A percentile compares a stretch with the other conserved stretches of the same genome.
phyloP scores from a whole-genome alignment of 73 alveolate genomes.

The Tetrahymena malaccensis region DNA sequence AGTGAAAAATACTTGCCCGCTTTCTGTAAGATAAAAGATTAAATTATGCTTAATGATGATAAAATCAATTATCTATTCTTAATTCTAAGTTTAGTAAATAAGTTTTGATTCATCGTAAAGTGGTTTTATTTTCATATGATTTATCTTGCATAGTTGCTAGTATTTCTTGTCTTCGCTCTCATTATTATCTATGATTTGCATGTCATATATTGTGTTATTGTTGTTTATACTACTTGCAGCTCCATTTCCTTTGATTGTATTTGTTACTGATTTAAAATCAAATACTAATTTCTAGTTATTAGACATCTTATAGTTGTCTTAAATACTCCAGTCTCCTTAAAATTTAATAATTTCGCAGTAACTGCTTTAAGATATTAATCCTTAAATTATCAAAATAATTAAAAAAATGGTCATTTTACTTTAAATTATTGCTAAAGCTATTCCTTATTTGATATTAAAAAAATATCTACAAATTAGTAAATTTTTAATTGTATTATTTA shows the following conservation, averaged over 20 bases:
- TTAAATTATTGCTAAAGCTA: neutral
- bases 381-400: neutral
- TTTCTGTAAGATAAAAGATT: neutral
- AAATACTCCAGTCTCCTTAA: neutral
- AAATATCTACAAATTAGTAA: neutral
- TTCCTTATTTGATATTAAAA: no score
- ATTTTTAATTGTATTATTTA: no score
- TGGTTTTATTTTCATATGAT: neutral
- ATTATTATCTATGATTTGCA: neutral
- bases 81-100: neutral
- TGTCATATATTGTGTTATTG: neutral
- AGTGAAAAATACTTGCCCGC: neutral
- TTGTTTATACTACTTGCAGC: neutral
- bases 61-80: neutral
- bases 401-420: neutral
- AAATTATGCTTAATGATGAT: neutral
- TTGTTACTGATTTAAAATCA: neutral
- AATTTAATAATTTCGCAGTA: neutral
- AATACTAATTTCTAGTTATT: neutral
- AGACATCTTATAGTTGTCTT: neutral
- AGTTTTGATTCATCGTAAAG: neutral
- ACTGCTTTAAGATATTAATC: neutral
- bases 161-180: neutral
- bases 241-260: neutral
- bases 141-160: neutral